Evolutionary conservation across 345 rosid genomes (phyloP).

Genomic region (Moricandia moricandioides): DNA sequence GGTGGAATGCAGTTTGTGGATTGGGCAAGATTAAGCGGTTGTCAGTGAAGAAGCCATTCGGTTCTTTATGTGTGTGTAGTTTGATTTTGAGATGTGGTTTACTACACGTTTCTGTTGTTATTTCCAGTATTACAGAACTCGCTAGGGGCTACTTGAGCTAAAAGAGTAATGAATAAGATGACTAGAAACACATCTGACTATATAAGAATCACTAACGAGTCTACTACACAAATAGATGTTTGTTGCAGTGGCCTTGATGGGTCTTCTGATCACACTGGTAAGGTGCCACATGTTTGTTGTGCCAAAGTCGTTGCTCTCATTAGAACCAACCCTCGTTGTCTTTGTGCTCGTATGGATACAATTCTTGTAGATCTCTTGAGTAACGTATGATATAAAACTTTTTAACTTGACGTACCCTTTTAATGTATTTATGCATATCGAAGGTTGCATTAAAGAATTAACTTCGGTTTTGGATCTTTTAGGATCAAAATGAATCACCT

Average conservation of each 20-base stretch:
- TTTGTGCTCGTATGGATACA: no score
- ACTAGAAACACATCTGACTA: background rate
- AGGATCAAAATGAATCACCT: no score
- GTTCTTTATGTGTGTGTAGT: background rate
- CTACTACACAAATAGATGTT: slow-evolving; percentile 16
- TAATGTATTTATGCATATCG: no score
- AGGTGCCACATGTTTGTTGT: no score
- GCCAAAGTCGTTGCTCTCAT: no score
- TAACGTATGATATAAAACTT: no score
- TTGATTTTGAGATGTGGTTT: background rate
- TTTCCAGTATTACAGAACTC: background rate
- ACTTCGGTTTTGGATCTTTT: no score
- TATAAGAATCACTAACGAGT: slow-evolving; percentile 21
- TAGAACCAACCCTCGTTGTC: no score
- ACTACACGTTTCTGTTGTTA: background rate
- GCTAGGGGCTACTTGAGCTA: background rate
- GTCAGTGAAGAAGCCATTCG: slow-evolving; percentile 36
- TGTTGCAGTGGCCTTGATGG: slow-evolving; percentile 22
- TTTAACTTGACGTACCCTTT: no score
- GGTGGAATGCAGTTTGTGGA: slow-evolving; percentile 94
- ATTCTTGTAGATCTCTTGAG: no score
- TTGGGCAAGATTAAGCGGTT: slow-evolving; percentile 80
- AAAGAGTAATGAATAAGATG: background rate
- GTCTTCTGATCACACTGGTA: no score
- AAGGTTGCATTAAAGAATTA: no score